A percentile compares a stretch with the other conserved stretches of the same genome.
These are phyloP conservation scores for Rhodotorula sp. DNA, from an alignment of 1,284 basidiomycete genomes.

Conservation along the genomic window DNA sequence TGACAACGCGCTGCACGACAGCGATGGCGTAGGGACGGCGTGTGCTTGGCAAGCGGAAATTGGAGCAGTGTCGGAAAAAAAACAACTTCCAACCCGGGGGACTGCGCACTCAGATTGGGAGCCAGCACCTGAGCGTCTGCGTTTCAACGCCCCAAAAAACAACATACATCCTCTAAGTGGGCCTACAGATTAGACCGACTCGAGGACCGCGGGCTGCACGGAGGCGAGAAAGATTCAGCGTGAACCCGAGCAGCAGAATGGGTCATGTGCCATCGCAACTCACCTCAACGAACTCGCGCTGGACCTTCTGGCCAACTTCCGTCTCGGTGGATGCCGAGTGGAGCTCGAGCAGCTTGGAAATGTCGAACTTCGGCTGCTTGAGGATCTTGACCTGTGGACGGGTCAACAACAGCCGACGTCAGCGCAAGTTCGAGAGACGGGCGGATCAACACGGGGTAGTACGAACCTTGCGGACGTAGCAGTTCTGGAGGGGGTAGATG, in stretches of 20 bases:
- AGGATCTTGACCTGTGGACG: slow-evolving; percentile 11
- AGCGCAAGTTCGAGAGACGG: neutral
- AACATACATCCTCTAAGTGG: slow-evolving; percentile 1
- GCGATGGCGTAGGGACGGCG: no score
- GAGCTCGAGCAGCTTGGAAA: slow-evolving; percentile 59
- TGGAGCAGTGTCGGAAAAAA: no score
- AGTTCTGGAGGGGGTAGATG: slow-evolving; percentile 98
- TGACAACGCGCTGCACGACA: no score
- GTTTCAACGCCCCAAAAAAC: slow-evolving; percentile 7
- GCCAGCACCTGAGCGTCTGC: slow-evolving; percentile 6
- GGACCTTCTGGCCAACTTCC: slow-evolving; percentile 44
- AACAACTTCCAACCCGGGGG: no score
- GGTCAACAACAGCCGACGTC: neutral
- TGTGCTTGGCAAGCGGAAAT: no score
- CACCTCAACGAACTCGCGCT: slow-evolving; percentile 34
- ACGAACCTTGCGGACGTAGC: slow-evolving; percentile 85
- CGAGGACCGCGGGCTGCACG: slow-evolving; percentile 19
- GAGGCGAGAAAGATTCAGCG: slow-evolving; percentile 16
- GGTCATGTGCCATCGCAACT: neutral
- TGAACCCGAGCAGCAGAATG: slow-evolving; percentile 21
- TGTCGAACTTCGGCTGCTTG: slow-evolving; percentile 12
- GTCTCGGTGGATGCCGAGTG: slow-evolving; percentile 72
- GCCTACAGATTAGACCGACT: slow-evolving; percentile 18
- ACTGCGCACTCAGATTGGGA: neutral
- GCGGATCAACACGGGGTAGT: neutral